A percentile compares a stretch with the other conserved stretches of the same genome.
Conservation (phyloP, 129 eudicot species). For the Ambrosia artemisiifolia region DNA sequence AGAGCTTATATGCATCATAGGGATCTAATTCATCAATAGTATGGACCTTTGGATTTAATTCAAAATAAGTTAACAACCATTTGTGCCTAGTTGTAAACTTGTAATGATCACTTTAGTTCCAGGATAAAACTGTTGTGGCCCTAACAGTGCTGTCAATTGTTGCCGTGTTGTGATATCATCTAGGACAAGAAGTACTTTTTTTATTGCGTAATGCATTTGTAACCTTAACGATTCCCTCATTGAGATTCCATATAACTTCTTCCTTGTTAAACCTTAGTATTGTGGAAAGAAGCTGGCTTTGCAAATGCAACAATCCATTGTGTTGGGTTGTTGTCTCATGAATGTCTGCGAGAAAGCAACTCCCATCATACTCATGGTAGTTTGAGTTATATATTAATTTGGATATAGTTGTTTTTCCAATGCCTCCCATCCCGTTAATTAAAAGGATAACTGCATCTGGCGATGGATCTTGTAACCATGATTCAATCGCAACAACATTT, state of each 20-base stretch:
- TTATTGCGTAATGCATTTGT: conserved; percentile 4
- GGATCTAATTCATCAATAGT: neutral
- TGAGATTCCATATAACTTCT: conserved; percentile 5
- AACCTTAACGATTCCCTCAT: conserved; percentile 16
- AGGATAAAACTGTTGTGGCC: neutral
- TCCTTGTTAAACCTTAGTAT: neutral
- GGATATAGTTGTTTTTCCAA: conserved; percentile 4
- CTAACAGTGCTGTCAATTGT: conserved; percentile 14
- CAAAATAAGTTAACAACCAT: conserved; percentile 4
- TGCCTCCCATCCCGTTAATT: conserved; percentile 10
- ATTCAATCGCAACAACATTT: conserved; percentile 12
- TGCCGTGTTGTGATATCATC: conserved; percentile 18
- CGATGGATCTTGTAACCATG: conserved; percentile 31
- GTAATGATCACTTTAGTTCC: conserved; percentile 34
- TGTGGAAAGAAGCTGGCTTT: neutral
- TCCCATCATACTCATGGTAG: neutral
- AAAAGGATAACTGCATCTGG: conserved; percentile 1
- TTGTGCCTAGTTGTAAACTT: conserved; percentile 19
- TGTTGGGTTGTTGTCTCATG: neutral
- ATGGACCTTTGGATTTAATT: conserved; percentile 11
- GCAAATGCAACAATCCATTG: neutral
- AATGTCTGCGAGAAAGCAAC: conserved; percentile 8
- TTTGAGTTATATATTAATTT: neutral
- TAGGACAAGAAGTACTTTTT: conserved; percentile 13
- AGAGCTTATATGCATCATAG: conserved; percentile 24